phyloP scores from a whole-genome alignment of 805 yeast species.

The Candida ipomoeae region DNA sequence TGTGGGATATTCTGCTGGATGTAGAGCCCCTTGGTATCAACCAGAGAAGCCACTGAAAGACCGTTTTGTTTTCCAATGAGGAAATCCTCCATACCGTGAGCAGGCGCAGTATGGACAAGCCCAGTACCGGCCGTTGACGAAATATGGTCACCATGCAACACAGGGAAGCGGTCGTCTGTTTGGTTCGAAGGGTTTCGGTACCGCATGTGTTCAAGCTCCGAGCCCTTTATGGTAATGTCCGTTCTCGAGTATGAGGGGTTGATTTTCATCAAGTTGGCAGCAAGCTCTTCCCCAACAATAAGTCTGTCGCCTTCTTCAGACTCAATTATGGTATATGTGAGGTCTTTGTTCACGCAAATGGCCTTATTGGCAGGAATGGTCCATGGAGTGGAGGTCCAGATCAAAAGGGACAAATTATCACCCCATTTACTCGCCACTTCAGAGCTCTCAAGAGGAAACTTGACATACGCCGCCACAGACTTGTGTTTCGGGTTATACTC shows the following conservation, averaged over 20 bases:
- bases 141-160: slow-evolving; percentile 80
- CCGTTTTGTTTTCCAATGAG: slow-evolving; percentile 56
- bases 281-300: slow-evolving; percentile 55
- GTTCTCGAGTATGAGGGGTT: slow-evolving; percentile 16
- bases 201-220: slow-evolving; percentile 22
- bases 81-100: slow-evolving; percentile 95
- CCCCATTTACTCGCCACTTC: slow-evolving; percentile 18
- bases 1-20: slow-evolving; percentile 45
- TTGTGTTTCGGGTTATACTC: slow-evolving; percentile 74
- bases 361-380: slow-evolving; percentile 87
- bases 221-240: slow-evolving; percentile 18
- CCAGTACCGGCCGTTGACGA: slow-evolving; percentile 86
- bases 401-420: slow-evolving; percentile 34
- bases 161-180: slow-evolving; percentile 42
- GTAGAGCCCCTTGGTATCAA: slow-evolving; percentile 71
- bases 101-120: slow-evolving; percentile 94
- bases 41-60: slow-evolving; percentile 68
- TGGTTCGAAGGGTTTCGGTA: slow-evolving; percentile 57
- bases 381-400: slow-evolving; percentile 99
- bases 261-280: slow-evolving; percentile 32
- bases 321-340: slow-evolving; percentile 50
- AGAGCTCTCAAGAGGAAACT: slow-evolving; percentile 47
- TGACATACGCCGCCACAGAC: slow-evolving; percentile 65
- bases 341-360: slow-evolving; percentile 59
- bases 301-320: slow-evolving; percentile 38